Conservation (phyloP, 2,329 filamentous ascomycete species). For the Beauveria rudraprayagi region DNA sequence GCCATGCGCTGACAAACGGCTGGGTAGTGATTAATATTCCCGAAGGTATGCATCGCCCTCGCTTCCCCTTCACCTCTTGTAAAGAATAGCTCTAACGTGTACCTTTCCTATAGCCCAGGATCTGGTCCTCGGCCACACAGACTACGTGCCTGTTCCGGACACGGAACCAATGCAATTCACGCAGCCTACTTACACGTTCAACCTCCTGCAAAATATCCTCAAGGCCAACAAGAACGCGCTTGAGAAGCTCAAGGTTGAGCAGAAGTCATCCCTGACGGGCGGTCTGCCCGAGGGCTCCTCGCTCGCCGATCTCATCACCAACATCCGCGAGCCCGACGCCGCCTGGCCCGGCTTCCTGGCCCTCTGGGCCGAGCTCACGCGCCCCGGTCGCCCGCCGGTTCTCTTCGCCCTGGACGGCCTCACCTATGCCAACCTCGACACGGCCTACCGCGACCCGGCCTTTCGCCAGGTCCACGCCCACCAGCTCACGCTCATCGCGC, state of each 20-base stretch:
- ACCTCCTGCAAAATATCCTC: constrained; percentile 63
- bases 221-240: constrained; percentile 66
- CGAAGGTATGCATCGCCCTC: constrained; percentile 57
- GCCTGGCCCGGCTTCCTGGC: constrained; percentile 76
- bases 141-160: constrained; percentile 64
- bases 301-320: constrained; percentile 61
- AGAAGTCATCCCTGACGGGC: constrained; percentile 35
- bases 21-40: constrained; percentile 89
- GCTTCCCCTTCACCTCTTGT: not conserved
- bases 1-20: constrained; percentile 69
- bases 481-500: constrained; percentile 67
- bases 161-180: constrained; percentile 55
- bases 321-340: constrained; percentile 64
- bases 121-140: constrained; percentile 68
- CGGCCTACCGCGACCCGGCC: constrained; percentile 64
- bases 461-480: constrained; percentile 76
- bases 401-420: constrained; percentile 74
- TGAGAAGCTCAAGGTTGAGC: constrained; percentile 35
- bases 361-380: constrained; percentile 68
- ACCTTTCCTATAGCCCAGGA: constrained; percentile 56
- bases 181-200: constrained; percentile 70
- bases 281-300: constrained; percentile 47
- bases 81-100: not conserved
- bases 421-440: constrained; percentile 70
- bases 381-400: constrained; percentile 47